Conservation (phyloP, 805 yeast species). For the Candida jianshihensis region DNA sequence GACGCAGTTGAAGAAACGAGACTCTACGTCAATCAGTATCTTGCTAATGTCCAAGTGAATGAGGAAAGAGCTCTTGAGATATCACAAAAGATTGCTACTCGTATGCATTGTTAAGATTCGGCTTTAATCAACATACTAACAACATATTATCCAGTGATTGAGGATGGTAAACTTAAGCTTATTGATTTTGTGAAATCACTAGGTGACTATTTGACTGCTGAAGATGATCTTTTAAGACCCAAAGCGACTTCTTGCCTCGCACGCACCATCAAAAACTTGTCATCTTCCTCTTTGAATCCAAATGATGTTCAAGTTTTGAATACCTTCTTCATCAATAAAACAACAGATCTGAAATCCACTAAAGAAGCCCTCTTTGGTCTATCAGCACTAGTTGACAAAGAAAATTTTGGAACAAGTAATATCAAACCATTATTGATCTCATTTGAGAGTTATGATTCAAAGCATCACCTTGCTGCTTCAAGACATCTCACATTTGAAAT, state of each 20-base stretch:
- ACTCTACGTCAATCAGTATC: constrained; percentile 27
- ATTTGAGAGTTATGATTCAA: constrained; percentile 43
- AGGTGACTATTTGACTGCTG: constrained; percentile 59
- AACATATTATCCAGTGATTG: constrained; percentile 5
- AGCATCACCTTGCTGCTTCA: constrained; percentile 51
- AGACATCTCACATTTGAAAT: constrained; percentile 54
- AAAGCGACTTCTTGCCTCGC: constrained; percentile 41
- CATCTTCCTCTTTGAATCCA: constrained; percentile 24
- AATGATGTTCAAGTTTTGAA: constrained; percentile 34
- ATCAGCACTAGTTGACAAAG: constrained; percentile 42
- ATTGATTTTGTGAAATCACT: constrained; percentile 49
- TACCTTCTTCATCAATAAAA: constrained; percentile 55
- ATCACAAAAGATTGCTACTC: constrained; percentile 24
- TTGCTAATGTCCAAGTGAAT: constrained; percentile 34
- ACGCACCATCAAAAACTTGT: constrained; percentile 26
- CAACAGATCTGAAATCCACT: constrained; percentile 56
- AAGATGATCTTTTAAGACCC: constrained; percentile 43
- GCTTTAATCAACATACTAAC: background rate
- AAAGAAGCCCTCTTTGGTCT: constrained; percentile 50
- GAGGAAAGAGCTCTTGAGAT: constrained; percentile 23
- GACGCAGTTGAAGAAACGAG: background rate
- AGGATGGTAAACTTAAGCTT: constrained; percentile 26
- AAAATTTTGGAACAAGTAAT: constrained; percentile 35
- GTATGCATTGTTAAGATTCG: constrained; percentile 6
- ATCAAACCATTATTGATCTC: constrained; percentile 31